These are phyloP conservation scores for Meredithiella fracta DNA, from an alignment of 2,329 filamentous ascomycete species.

Conservation along the genomic window DNA sequence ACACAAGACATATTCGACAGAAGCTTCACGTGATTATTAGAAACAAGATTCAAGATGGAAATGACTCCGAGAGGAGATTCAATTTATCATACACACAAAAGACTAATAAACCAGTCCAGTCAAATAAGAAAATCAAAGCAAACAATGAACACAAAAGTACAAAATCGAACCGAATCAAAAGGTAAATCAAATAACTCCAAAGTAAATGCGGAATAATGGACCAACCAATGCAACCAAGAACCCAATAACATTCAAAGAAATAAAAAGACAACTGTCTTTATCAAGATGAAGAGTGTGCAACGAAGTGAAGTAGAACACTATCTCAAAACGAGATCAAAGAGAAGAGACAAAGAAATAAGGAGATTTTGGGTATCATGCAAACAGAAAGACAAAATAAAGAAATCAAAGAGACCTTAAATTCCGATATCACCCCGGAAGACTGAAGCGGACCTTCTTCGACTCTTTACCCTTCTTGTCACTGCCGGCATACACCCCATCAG, in stretches of 20 bases:
- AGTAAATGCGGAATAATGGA: neutral
- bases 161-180: neutral
- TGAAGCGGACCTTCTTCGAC: constrained; percentile 11
- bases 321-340: neutral
- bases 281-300: neutral
- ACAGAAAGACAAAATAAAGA: neutral
- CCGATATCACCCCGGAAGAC: neutral
- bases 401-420: neutral
- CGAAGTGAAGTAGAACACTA: neutral
- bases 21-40: neutral
- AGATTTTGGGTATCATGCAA: no score
- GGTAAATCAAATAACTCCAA: neutral
- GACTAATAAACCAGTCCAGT: constrained; percentile 2
- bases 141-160: neutral
- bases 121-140: neutral
- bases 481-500: constrained; percentile 6
- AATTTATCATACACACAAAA: constrained; percentile 3
- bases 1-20: no score
- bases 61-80: constrained; percentile 1
- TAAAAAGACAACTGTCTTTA: neutral
- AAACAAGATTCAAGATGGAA: neutral
- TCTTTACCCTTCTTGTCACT: constrained; percentile 11
- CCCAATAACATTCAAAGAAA: neutral
- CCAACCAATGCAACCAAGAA: neutral
- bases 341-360: neutral